phyloP scores from a whole-genome alignment of 1,284 basidiomycete genomes.

The Malassezia caprae region DNA sequence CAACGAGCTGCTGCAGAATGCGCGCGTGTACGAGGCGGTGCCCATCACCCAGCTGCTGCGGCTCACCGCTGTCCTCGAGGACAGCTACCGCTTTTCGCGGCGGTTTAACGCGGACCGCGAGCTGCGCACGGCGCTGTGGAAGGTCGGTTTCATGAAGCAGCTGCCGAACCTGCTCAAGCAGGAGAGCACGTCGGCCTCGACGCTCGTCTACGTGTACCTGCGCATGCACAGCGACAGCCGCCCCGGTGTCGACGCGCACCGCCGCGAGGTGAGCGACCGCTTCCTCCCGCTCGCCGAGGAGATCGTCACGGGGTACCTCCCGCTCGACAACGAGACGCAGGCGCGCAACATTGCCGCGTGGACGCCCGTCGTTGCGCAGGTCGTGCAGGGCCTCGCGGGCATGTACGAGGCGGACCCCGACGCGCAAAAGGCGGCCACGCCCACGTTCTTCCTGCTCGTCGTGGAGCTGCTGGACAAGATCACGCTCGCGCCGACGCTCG shows the following conservation, averaged over 20 bases:
- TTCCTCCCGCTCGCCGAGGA: constrained; percentile 87
- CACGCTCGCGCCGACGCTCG: constrained; percentile 8
- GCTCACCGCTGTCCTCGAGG: constrained; percentile 86
- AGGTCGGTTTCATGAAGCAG: constrained; percentile 99
- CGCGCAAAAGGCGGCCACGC: constrained; percentile 26
- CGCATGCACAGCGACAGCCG: constrained; percentile 91
- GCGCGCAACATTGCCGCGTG: constrained; percentile 91
- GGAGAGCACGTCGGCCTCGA: constrained; percentile 91
- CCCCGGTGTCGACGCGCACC: constrained; percentile 67
- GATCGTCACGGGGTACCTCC: constrained; percentile 81
- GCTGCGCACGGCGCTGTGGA: constrained; percentile 90
- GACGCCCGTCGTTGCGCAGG: constrained; percentile 92
- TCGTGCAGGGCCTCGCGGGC: constrained; percentile 66
- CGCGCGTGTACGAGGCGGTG: constrained; percentile 73
- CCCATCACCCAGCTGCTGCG: constrained; percentile 84
- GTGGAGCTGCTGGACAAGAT: constrained; percentile 39
- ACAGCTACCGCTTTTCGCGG: constrained; percentile 91
- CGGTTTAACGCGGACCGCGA: constrained; percentile 98
- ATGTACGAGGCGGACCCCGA: constrained; percentile 12
- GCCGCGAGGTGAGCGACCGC: constrained; percentile 73
- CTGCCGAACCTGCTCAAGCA: constrained; percentile 95
- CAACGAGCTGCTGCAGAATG: constrained; percentile 72
- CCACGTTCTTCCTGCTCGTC: constrained; percentile 37
- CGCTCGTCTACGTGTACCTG: constrained; percentile 79
- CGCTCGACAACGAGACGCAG: constrained; percentile 79